Percentiles rank a stretch among this genome's conserved stretches.
Evolutionary conservation across 2,329 filamentous ascomycete genomes (phyloP).

Genomic region (Neopestalotiopsis clavispora): DNA sequence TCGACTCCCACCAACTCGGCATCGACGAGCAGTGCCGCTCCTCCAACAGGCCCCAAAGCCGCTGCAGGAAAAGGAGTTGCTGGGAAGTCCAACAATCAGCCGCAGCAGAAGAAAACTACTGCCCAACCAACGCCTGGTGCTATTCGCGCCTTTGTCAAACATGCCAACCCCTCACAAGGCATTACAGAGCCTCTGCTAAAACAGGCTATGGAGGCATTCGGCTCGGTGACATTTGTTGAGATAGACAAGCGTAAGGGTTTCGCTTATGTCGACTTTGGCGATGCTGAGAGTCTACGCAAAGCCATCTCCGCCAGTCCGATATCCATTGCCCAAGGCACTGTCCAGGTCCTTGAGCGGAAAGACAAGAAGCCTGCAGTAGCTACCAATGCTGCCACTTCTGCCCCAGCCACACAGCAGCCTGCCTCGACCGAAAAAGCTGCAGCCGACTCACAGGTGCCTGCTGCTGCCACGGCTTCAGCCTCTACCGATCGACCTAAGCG

Average conservation of each 20-base stretch:
- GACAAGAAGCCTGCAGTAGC: conserved; percentile 49
- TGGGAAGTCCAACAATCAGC: conserved; percentile 25
- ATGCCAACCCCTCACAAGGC: conserved; percentile 87
- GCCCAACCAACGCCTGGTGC: conserved; percentile 46
- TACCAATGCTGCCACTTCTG: not conserved
- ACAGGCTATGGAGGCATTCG: conserved; percentile 75
- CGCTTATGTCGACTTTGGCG: conserved; percentile 87
- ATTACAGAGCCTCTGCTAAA: conserved; percentile 83
- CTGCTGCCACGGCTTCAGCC: not conserved
- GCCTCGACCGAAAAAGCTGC: conserved; percentile 11
- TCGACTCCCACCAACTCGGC: conserved; percentile 28
- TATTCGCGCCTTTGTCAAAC: conserved; percentile 77
- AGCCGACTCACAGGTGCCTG: conserved; percentile 22
- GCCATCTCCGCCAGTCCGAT: conserved; percentile 84
- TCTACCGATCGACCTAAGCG: conserved; percentile 34
- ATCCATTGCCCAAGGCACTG: conserved; percentile 80
- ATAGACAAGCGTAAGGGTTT: conserved; percentile 96
- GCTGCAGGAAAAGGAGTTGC: conserved; percentile 19
- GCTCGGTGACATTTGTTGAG: conserved; percentile 78
- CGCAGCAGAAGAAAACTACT: conserved; percentile 38
- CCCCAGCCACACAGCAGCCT: conserved; percentile 16
- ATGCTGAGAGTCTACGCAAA: conserved; percentile 73
- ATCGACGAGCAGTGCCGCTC: conserved; percentile 32
- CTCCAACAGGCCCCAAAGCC: conserved; percentile 37
- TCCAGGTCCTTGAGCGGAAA: conserved; percentile 85